Conservation (phyloP, 2,329 filamentous ascomycete genomes). For the Fusarium sp. region DNA sequence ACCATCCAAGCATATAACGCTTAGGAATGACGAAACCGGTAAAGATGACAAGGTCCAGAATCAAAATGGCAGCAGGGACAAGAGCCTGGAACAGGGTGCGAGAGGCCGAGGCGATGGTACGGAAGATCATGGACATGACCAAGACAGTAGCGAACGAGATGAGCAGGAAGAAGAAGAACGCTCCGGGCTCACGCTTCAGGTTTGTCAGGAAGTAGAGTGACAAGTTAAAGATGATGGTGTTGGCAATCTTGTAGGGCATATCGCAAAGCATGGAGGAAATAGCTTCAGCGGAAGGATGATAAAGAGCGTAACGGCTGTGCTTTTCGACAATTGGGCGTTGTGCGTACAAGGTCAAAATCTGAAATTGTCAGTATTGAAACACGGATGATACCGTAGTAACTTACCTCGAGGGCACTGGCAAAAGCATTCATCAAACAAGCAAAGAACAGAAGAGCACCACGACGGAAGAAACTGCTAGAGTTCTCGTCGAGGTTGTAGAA, state of each 20-base stretch:
- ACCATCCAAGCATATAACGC: constrained; percentile 82
- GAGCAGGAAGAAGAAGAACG: constrained; percentile 89
- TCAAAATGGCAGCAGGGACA: constrained; percentile 45
- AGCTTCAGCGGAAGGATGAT: constrained; percentile 92
- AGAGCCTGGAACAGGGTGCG: constrained; percentile 47
- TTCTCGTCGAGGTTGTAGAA: constrained; percentile 79
- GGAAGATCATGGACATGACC: constrained; percentile 75
- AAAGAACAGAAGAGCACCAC: constrained; percentile 87
- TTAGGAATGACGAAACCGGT: constrained; percentile 77
- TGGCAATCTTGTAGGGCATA: constrained; percentile 81
- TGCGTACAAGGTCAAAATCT: constrained; percentile 86
- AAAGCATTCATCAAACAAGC: constrained; percentile 90
- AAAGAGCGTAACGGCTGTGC: constrained; percentile 86
- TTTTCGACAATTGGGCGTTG: constrained; percentile 95
- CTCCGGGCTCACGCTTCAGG: constrained; percentile 76
- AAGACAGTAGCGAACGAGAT: constrained; percentile 80
- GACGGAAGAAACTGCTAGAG: constrained; percentile 81
- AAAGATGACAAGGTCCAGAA: constrained; percentile 67
- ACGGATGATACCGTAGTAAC: constrained; percentile 22
- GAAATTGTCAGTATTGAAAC: not conserved
- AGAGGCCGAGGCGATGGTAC: constrained; percentile 46
- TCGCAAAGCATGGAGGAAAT: constrained; percentile 88
- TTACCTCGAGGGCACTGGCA: constrained; percentile 78
- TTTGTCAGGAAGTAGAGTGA: constrained; percentile 90
- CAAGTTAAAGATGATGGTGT: constrained; percentile 81